A percentile compares a stretch with the other conserved stretches of the same genome.
phyloP scores from a whole-genome alignment of 129 eudicot species.

The Centella asiatica region DNA sequence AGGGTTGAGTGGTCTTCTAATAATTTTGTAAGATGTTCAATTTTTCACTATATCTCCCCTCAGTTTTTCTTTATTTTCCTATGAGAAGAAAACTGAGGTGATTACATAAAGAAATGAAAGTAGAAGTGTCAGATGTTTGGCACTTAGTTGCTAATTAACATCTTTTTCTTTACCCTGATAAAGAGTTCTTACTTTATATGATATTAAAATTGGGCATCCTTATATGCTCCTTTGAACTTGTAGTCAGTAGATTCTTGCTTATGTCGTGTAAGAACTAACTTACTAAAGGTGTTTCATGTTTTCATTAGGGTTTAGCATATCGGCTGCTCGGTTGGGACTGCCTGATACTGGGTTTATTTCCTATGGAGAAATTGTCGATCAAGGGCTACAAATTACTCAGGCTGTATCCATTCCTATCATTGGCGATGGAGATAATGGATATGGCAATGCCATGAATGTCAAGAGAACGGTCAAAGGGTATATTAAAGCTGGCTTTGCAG shows the following conservation, averaged over 20 bases:
- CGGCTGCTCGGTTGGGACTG: slow-evolving; percentile 81
- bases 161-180: background rate
- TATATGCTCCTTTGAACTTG: background rate
- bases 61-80: background rate
- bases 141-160: background rate
- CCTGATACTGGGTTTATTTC: slow-evolving; percentile 90
- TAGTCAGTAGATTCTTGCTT: background rate
- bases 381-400: slow-evolving; percentile 67
- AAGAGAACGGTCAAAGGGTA: slow-evolving; percentile 91
- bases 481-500: slow-evolving; percentile 87
- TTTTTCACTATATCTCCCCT: background rate
- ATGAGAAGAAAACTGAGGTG: background rate
- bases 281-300: background rate
- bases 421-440: slow-evolving; percentile 97
- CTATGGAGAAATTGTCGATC: slow-evolving; percentile 94
- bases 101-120: background rate
- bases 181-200: background rate
- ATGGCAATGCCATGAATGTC: slow-evolving; percentile 90
- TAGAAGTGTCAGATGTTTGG: background rate
- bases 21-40: background rate
- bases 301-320: slow-evolving; percentile 71
- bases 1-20: background rate
- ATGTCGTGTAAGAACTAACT: background rate
- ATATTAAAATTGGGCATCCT: background rate
- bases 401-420: slow-evolving; percentile 86